Evolutionary conservation across 352 stramenopile genomes (phyloP).

Genomic region (Phytophthora constricta): DNA sequence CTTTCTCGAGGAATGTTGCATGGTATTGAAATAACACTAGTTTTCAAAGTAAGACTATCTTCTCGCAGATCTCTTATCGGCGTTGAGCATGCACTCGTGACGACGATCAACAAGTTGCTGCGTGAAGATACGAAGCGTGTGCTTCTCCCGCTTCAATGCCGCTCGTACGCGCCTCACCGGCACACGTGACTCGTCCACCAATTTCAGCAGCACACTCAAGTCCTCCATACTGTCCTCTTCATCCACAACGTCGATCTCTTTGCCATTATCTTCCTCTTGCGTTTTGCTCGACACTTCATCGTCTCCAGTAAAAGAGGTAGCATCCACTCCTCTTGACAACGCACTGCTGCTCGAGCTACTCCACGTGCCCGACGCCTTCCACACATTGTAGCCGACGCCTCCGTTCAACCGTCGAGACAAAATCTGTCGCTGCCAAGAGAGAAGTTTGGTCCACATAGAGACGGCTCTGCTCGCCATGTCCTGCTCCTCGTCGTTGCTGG

Average conservation of each 20-base stretch:
- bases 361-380: slow-evolving; percentile 11
- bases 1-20: too few species aligned
- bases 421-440: slow-evolving; percentile 33
- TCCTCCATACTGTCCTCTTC: slow-evolving; percentile 39
- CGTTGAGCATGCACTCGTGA: slow-evolving; percentile 50
- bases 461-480: slow-evolving; percentile 32
- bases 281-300: background rate
- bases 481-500: slow-evolving; percentile 48
- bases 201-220: slow-evolving; percentile 15
- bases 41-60: background rate
- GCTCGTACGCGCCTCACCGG: slow-evolving; percentile 47
- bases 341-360: slow-evolving; percentile 6
- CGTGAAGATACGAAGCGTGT: slow-evolving; percentile 49
- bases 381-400: slow-evolving; percentile 21
- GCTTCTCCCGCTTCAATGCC: slow-evolving; percentile 46
- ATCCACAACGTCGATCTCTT: slow-evolving; percentile 22
- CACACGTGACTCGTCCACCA: slow-evolving; percentile 43
- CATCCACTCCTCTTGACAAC: background rate
- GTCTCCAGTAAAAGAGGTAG: background rate
- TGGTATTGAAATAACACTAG: background rate
- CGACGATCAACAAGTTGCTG: slow-evolving; percentile 54
- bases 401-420: slow-evolving; percentile 22
- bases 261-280: background rate
- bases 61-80: background rate
- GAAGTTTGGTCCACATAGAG: slow-evolving; percentile 19